phyloP scores from a whole-genome alignment of 2,329 filamentous ascomycete genomes.

The Monosporascus sp. region DNA sequence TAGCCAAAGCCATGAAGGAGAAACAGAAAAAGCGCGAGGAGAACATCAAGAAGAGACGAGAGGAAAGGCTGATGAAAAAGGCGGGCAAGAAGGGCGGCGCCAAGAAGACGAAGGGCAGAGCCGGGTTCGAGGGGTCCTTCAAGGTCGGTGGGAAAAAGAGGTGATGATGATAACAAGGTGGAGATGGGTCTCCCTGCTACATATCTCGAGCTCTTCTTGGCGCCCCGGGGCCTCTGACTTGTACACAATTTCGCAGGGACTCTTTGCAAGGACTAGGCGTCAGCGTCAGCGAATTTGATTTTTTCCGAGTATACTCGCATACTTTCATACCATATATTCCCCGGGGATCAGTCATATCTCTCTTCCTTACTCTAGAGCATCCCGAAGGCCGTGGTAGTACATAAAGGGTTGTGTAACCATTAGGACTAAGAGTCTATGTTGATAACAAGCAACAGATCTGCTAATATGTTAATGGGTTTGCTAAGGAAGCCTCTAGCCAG shows the following conservation, averaged over 20 bases:
- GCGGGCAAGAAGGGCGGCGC: conserved; percentile 46
- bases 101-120: conserved; percentile 39
- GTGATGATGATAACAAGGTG: conserved; percentile 1
- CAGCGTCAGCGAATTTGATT: background rate
- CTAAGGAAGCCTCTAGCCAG: too few relatives aligned
- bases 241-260: background rate
- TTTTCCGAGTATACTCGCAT: too few relatives aligned
- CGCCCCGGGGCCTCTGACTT: background rate
- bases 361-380: too few relatives aligned
- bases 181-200: background rate
- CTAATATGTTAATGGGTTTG: too few relatives aligned
- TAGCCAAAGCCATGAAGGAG: conserved; percentile 71
- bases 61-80: conserved; percentile 61
- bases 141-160: conserved; percentile 42
- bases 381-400: too few relatives aligned
- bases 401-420: too few relatives aligned
- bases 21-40: conserved; percentile 79
- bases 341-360: too few relatives aligned
- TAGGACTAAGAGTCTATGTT: too few relatives aligned
- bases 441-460: too few relatives aligned
- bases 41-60: conserved; percentile 67
- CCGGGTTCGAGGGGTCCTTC: conserved; percentile 68
- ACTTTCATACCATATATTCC: too few relatives aligned
- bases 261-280: background rate
- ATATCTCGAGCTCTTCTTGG: background rate